phyloP scores from a whole-genome alignment of 2,329 filamentous ascomycete species.

The Ciborinia camelliae region DNA sequence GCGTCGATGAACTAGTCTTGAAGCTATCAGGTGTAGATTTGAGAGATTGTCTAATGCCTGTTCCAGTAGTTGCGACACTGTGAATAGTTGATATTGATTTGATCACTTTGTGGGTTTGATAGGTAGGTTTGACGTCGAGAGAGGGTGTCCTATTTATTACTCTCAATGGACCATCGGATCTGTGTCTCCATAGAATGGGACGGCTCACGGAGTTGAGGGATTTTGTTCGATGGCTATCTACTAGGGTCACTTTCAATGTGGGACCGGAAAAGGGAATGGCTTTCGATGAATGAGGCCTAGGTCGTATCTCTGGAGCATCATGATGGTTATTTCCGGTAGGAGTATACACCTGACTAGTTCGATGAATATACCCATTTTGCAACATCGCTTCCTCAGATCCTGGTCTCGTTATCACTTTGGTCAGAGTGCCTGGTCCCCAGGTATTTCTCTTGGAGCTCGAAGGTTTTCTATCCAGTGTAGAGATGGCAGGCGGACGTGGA shows the following conservation, averaged over 20 bases:
- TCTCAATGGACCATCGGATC: not conserved
- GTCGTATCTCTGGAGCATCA: not conserved
- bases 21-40: conserved; percentile 14
- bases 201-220: not conserved
- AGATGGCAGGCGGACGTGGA: not conserved
- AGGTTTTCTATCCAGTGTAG: not conserved
- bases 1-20: not conserved
- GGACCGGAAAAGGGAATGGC: not conserved
- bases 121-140: conserved; percentile 1
- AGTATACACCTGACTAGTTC: conserved; percentile 12
- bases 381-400: conserved; percentile 18
- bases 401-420: conserved; percentile 10
- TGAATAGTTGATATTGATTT: conserved; percentile 17
- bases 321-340: not conserved
- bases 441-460: not conserved
- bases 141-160: conserved; percentile 13
- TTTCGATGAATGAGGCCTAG: not conserved
- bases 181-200: not conserved
- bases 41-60: conserved; percentile 5
- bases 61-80: conserved; percentile 4
- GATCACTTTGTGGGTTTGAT: conserved; percentile 3
- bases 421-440: conserved; percentile 4
- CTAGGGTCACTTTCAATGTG: not conserved
- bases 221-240: not conserved
- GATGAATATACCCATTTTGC: conserved; percentile 21